phyloP scores from a whole-genome alignment of 768 basidiomycete species.

The Suillus ampliporus region DNA sequence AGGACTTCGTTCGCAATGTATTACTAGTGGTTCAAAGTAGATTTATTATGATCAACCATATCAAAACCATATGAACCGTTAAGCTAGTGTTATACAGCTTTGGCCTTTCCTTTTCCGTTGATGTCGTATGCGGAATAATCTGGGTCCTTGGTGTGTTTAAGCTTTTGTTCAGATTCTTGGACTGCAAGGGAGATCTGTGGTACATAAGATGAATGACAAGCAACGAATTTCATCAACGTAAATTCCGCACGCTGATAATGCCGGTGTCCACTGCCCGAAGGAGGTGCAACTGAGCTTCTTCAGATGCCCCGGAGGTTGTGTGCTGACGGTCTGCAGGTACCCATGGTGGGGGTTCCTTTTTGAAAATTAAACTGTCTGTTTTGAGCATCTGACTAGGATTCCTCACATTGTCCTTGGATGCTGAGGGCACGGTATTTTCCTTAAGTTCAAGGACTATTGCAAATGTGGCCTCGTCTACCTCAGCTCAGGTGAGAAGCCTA shows the following conservation, averaged over 20 bases:
- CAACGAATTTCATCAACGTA: background rate
- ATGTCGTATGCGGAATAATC: constrained; percentile 11
- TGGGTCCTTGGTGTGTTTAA: constrained; percentile 34
- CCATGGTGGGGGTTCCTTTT: constrained; percentile 77
- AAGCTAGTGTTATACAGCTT: constrained; percentile 9
- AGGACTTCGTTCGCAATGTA: constrained; percentile 17
- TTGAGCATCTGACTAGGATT: constrained; percentile 8
- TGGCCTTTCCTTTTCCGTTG: constrained; percentile 19
- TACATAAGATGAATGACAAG: background rate
- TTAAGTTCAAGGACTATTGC: constrained; percentile 82
- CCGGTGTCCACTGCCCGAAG: constrained; percentile 85
- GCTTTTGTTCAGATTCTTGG: constrained; percentile 80
- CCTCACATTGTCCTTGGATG: constrained; percentile 50
- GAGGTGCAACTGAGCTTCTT: constrained; percentile 73
- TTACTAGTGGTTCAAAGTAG: constrained; percentile 16
- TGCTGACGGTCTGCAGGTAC: constrained; percentile 73
- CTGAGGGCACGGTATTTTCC: constrained; percentile 64
- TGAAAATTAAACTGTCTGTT: background rate
- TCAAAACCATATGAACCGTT: constrained; percentile 1
- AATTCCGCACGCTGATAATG: constrained; percentile 64
- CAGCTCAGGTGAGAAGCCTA: constrained; percentile 10
- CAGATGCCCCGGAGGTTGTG: constrained; percentile 69
- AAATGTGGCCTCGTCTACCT: constrained; percentile 74
- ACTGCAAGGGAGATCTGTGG: constrained; percentile 73
- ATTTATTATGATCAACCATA: constrained; percentile 2